Evolutionary conservation across 345 rosid genomes (phyloP).

Genomic region (Pistacia integerrima): DNA sequence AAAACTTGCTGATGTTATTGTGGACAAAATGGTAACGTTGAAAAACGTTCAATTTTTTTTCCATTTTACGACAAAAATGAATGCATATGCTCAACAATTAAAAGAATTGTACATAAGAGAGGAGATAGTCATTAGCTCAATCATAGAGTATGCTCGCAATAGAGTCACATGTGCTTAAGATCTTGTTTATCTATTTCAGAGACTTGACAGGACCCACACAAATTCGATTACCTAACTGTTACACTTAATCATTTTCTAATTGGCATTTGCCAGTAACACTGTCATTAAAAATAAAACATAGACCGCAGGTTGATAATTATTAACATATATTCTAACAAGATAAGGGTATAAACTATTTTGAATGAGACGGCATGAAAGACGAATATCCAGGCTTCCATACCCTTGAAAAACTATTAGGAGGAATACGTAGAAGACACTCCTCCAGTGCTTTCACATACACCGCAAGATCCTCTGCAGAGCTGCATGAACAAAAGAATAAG

Average conservation of each 20-base stretch:
- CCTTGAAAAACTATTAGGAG: constrained; percentile 85
- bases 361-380: constrained; percentile 5
- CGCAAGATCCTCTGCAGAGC: constrained; percentile 71
- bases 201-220: neutral
- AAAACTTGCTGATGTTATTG: neutral
- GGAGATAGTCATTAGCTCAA: neutral
- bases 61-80: neutral
- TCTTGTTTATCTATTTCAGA: neutral
- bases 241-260: neutral
- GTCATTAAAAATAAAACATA: neutral
- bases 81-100: neutral
- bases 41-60: neutral
- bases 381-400: constrained; percentile 35
- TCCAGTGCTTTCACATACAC: constrained; percentile 73
- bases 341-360: neutral
- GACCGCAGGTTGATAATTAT: neutral
- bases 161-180: neutral
- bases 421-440: constrained; percentile 68
- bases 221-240: neutral
- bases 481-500: constrained; percentile 35
- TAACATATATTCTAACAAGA: neutral
- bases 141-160: neutral
- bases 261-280: neutral
- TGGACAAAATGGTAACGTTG: neutral
- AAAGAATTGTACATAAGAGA: neutral